These are phyloP conservation scores for Penicillium sp. DNA, from an alignment of 2,329 filamentous ascomycete species.

Conservation along the genomic window DNA sequence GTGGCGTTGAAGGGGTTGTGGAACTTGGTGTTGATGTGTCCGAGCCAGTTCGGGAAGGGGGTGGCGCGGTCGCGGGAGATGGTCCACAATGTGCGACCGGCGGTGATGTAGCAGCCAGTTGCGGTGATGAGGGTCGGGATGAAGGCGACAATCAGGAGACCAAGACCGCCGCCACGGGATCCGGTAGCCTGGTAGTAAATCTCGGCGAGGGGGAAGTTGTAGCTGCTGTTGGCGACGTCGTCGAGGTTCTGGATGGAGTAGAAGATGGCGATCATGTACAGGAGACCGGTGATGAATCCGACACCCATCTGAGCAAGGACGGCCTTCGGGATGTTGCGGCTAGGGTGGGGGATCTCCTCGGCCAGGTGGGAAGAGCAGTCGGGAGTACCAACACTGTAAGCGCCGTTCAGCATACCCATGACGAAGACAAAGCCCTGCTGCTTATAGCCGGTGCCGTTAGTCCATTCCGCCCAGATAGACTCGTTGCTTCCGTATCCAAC, in stretches of 20 bases:
- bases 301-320: conserved; percentile 51
- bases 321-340: conserved; percentile 52
- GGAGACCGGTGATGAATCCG: conserved; percentile 50
- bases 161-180: conserved; percentile 54
- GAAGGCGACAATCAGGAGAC: conserved; percentile 59
- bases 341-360: conserved; percentile 60
- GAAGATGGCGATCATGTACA: conserved; percentile 53
- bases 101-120: conserved; percentile 59
- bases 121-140: conserved; percentile 56
- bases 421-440: conserved; percentile 65
- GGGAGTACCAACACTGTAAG: conserved; percentile 66
- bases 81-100: conserved; percentile 63
- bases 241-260: conserved; percentile 50
- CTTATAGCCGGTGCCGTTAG: conserved; percentile 46
- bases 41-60: conserved; percentile 56
- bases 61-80: conserved; percentile 62
- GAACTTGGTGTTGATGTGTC: conserved; percentile 54
- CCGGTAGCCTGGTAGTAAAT: conserved; percentile 53
- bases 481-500: conserved; percentile 48
- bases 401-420: conserved; percentile 67
- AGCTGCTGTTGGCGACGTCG: conserved; percentile 24
- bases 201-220: conserved; percentile 49
- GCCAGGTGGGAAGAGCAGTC: conserved; percentile 66
- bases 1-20: conserved; percentile 63
- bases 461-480: conserved; percentile 59